These are phyloP conservation scores for Leccinum disarticulatum DNA, from an alignment of 768 basidiomycete genomes.

Conservation along the genomic window DNA sequence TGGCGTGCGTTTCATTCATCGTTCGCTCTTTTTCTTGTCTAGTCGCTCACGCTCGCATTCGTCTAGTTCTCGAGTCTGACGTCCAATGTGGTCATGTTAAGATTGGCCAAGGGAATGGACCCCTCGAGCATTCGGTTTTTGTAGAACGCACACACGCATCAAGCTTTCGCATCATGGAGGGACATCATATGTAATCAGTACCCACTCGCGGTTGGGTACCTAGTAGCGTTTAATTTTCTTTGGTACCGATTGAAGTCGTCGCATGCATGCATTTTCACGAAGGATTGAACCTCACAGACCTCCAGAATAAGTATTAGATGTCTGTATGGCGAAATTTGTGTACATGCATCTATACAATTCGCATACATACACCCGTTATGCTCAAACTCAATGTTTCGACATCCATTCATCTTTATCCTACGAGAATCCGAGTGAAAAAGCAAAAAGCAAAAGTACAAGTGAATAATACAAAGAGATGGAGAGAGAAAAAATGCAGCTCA, in stretches of 20 bases:
- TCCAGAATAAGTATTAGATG: too few species aligned
- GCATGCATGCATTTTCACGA: too few species aligned
- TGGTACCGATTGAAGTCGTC: too few species aligned
- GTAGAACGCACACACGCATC: slow-evolving; percentile 21
- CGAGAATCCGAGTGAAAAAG: neutral
- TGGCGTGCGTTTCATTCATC: slow-evolving; percentile 42
- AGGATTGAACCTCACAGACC: too few species aligned
- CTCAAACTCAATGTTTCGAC: too few species aligned
- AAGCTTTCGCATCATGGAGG: neutral
- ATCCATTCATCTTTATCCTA: neutral
- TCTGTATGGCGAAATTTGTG: too few species aligned
- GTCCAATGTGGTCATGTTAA: slow-evolving; percentile 49
- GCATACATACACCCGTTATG: too few species aligned
- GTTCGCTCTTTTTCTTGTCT: neutral
- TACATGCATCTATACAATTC: too few species aligned
- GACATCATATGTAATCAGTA: neutral
- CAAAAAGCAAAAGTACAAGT: neutral
- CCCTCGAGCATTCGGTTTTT: slow-evolving; percentile 41
- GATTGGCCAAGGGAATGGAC: slow-evolving; percentile 45
- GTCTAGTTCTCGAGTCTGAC: slow-evolving; percentile 47
- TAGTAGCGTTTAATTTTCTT: neutral
- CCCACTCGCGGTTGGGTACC: neutral
- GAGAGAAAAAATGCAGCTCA: neutral
- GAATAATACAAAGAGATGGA: neutral
- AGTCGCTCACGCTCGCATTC: neutral